Percentiles rank a stretch among this genome's conserved stretches.
These are phyloP conservation scores for Sarocladium brachiariae DNA, from an alignment of 2,329 filamentous ascomycete species.

Conservation along the genomic window DNA sequence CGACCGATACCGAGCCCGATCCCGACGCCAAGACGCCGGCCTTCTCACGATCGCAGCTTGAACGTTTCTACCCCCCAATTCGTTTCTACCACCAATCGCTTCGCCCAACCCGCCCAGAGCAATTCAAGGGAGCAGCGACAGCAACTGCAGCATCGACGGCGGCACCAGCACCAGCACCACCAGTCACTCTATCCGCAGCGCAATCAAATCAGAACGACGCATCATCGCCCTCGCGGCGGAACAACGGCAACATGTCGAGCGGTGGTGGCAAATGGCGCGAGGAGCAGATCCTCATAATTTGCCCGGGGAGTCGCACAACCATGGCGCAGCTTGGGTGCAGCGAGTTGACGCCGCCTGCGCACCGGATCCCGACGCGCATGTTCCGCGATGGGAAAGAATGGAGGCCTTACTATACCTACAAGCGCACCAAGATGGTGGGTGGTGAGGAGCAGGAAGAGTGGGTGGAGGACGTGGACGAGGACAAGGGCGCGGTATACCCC, in stretches of 20 bases:
- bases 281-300: conserved; percentile 63
- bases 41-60: neutral
- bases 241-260: conserved; percentile 39
- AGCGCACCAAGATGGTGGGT: conserved; percentile 47
- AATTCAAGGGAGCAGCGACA: conserved; percentile 6
- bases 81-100: neutral
- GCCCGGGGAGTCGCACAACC: conserved; percentile 80
- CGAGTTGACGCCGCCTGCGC: conserved; percentile 84
- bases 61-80: neutral
- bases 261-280: conserved; percentile 55
- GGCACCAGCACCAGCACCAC: conserved; percentile 4
- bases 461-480: conserved; percentile 82
- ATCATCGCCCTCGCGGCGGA: conserved; percentile 6
- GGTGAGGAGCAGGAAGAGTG: conserved; percentile 57
- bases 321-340: conserved; percentile 85
- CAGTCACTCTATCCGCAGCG: conserved; percentile 11
- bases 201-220: conserved; percentile 6
- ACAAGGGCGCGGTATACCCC: conserved; percentile 86
- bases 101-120: neutral
- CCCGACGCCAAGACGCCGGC: too few relatives aligned
- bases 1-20: neutral
- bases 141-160: conserved; percentile 4
- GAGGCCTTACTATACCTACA: conserved; percentile 70
- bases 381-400: conserved; percentile 78
- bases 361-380: conserved; percentile 89